phyloP scores from a whole-genome alignment of 805 yeast genomes.

The Torulaspora maleeae region DNA sequence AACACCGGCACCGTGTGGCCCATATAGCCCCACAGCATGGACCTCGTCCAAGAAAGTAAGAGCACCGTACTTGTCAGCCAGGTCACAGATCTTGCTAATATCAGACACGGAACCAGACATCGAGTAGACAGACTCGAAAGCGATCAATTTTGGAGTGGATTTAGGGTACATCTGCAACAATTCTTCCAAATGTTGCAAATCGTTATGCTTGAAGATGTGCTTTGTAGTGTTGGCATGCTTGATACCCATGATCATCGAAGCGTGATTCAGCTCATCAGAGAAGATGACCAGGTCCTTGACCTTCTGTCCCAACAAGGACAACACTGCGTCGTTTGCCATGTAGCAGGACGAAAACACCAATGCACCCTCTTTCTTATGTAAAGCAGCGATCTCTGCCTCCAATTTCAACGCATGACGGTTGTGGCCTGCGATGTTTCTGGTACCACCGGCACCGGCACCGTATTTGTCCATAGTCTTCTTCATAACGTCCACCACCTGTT shows the following conservation, averaged over 20 bases:
- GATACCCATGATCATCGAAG: slow-evolving; percentile 96
- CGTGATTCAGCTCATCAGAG: slow-evolving; percentile 91
- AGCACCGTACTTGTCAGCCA: slow-evolving; percentile 97
- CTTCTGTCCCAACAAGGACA: slow-evolving; percentile 85
- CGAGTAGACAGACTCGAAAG: slow-evolving; percentile 94
- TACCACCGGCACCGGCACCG: slow-evolving; percentile 99
- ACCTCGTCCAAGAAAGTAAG: slow-evolving; percentile 96
- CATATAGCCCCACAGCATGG: slow-evolving; percentile 98
- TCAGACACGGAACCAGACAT: slow-evolving; percentile 99
- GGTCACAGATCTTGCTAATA: slow-evolving; percentile 83
- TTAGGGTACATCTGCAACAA: slow-evolving; percentile 75
- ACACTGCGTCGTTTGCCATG: slow-evolving; percentile 94
- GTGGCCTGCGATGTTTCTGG: slow-evolving; percentile 98
- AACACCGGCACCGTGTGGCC: slow-evolving; percentile 99
- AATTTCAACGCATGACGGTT: slow-evolving; percentile 81
- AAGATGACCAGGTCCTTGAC: slow-evolving; percentile 86
- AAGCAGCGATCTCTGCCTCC: slow-evolving; percentile 81
- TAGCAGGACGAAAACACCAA: slow-evolving; percentile 92
- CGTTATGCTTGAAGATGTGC: slow-evolving; percentile 88
- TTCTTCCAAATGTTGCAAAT: slow-evolving; percentile 75
- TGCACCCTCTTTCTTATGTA: slow-evolving; percentile 93
- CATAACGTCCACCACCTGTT: slow-evolving; percentile 69
- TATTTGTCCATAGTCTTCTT: slow-evolving; percentile 74
- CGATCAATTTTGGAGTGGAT: slow-evolving; percentile 89
- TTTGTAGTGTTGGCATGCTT: slow-evolving; percentile 83